A percentile compares a stretch with the other conserved stretches of the same genome.
Evolutionary conservation across 2,329 filamentous ascomycete genomes (phyloP).

Genomic region (Beauveria caledonica): DNA sequence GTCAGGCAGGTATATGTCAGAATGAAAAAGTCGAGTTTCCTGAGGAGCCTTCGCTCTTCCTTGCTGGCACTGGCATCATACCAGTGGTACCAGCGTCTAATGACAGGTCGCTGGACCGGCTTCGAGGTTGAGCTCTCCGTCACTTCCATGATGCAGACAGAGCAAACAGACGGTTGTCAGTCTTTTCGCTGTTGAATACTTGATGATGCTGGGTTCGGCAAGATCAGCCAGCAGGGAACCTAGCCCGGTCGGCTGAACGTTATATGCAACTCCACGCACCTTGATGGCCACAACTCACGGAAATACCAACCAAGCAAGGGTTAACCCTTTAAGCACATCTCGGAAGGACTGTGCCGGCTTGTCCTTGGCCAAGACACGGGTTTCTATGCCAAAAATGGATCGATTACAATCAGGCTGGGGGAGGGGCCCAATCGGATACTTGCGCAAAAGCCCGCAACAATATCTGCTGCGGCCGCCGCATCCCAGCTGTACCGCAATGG

Average conservation of each 20-base stretch:
- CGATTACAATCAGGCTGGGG: background rate
- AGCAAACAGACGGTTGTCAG: no score
- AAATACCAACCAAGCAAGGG: no score
- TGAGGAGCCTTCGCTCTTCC: constrained; percentile 36
- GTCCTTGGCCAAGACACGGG: background rate
- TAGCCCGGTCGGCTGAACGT: background rate
- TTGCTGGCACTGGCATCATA: constrained; percentile 31
- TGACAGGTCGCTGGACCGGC: background rate
- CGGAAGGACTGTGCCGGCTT: background rate
- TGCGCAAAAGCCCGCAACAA: background rate
- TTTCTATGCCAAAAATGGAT: background rate
- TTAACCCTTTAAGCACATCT: no score
- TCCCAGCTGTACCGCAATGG: background rate
- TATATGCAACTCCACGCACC: background rate
- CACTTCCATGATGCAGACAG: background rate
- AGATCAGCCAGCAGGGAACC: background rate
- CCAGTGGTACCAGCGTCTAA: constrained; percentile 30
- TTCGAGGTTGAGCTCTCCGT: background rate
- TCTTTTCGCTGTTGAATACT: no score
- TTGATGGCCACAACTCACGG: background rate
- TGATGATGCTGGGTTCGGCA: background rate
- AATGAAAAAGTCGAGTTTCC: constrained; percentile 43
- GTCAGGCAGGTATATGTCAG: constrained; percentile 32
- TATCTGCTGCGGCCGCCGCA: background rate
- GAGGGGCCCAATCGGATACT: background rate